A percentile compares a stretch with the other conserved stretches of the same genome.
Conservation (phyloP, 2,329 filamentous ascomycete genomes). For the Pezicula neosporulosa region DNA sequence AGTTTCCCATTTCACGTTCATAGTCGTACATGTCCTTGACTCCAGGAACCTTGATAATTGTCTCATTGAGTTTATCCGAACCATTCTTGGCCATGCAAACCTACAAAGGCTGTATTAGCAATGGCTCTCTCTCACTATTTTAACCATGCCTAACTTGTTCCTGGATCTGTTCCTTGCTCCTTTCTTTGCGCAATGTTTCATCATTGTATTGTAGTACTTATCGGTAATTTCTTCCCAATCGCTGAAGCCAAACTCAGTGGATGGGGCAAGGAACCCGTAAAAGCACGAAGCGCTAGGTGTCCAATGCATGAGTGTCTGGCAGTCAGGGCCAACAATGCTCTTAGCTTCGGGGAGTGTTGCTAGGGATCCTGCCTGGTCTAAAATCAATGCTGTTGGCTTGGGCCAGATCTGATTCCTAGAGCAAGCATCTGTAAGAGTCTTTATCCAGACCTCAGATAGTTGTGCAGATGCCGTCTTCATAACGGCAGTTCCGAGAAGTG, state of each 20-base stretch:
- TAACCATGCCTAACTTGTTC: not conserved
- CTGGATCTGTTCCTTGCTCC: not conserved
- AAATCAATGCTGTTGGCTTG: not conserved
- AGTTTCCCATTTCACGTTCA: constrained; percentile 2
- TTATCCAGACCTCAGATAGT: not conserved
- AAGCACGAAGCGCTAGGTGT: not conserved
- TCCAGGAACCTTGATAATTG: not conserved
- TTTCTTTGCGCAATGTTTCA: not conserved
- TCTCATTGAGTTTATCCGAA: constrained; percentile 1
- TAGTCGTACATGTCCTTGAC: constrained; percentile 7
- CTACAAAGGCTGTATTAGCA: not conserved
- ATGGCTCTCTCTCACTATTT: not conserved
- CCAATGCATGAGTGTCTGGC: constrained; percentile 3
- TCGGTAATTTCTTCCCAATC: constrained; percentile 2
- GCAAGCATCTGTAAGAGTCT: not conserved
- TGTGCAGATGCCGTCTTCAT: not conserved
- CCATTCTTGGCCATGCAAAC: constrained; percentile 2
- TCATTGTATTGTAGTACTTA: not conserved
- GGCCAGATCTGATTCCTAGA: not conserved
- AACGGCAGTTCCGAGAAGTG: not conserved
- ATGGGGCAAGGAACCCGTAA: constrained; percentile 1
- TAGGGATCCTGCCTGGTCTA: not conserved
- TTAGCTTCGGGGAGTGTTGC: not conserved
- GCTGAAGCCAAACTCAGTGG: not conserved
- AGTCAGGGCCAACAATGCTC: not conserved